These are phyloP conservation scores for Fomitopsis betulina DNA, from an alignment of 1,284 basidiomycete species.

Conservation along the genomic window DNA sequence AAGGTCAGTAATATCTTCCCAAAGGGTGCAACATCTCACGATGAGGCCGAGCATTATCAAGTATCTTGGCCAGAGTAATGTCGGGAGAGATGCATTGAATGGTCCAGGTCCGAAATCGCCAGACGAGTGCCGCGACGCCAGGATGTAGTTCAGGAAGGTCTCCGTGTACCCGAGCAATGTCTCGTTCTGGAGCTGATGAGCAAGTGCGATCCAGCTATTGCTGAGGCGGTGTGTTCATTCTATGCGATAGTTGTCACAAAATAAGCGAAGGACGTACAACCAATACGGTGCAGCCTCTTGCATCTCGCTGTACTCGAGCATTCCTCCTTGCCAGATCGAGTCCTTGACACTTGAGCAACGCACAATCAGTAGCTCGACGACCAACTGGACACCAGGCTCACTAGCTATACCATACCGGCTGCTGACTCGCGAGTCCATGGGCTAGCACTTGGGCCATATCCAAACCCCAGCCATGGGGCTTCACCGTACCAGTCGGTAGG, in stretches of 20 bases:
- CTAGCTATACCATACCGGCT: conserved; percentile 5
- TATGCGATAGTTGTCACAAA: background rate
- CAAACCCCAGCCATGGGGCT: conserved; percentile 1
- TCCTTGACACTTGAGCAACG: background rate
- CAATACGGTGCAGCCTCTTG: conserved; percentile 7
- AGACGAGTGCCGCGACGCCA: conserved; percentile 1
- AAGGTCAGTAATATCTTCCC: background rate
- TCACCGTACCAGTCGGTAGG: conserved; percentile 2
- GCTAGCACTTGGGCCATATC: conserved; percentile 2
- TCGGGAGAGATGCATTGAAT: conserved; percentile 4
- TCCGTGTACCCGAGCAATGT: conserved; percentile 1
- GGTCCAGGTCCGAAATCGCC: conserved; percentile 4
- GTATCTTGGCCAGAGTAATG: conserved; percentile 4
- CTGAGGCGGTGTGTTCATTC: background rate
- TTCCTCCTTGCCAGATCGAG: conserved; percentile 2
- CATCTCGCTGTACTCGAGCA: conserved; percentile 7
- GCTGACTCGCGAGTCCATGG: background rate
- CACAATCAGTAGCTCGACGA: background rate
- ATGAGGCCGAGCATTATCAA: conserved; percentile 6
- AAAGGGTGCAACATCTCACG: background rate
- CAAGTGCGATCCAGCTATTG: conserved; percentile 6
- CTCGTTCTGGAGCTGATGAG: conserved; percentile 3
- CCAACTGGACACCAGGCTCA: background rate
- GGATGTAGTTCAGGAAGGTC: conserved; percentile 3
- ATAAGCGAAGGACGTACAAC: background rate